Evolutionary conservation across 2,329 filamentous ascomycete genomes (phyloP), one percentile per base, ranked within the genome.

Genomic region (Stachybotrys chlorohalonatus): DNA sequence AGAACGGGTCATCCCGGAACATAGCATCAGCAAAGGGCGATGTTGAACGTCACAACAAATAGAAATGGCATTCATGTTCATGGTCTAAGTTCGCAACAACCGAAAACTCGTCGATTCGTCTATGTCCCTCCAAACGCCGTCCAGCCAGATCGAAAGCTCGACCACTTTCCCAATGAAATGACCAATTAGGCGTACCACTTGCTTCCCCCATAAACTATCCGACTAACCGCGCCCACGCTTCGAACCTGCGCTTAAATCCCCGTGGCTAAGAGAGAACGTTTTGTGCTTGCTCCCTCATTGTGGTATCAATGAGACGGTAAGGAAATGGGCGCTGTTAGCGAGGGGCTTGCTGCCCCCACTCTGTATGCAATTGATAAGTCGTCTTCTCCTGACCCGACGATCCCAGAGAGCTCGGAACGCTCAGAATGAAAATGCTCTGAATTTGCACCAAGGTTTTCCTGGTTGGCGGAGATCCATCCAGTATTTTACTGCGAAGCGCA

Each of bases 401-500:
- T 49, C 51, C 52, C 47, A 49, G 51, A 54, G 36, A 42, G 57
- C 53, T 57, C 55, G 55, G 61, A 53, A 60, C 55, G 55, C 52
- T 56, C 51, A 55, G 54, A 57, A 57, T 59, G 57, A 54, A 52
- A 50, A 55, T 60, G 51, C 36, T 42, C 56, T 58, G 57, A 54
- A 56, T 55, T 47, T 62, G 53, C 56, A 54, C 57, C 54, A 39
- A 24, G 24, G 51, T 36, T 53, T 31, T 30, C 30, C 16, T 42
- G 31, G 45, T 51, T 54, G 54, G 55, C 53, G 16, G 52, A 53
- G 45, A 42, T 31, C 42, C 17, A 46, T 47, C 2, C 24, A 8
- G 16, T 53, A 62, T 48, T 73, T 83, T 92, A 94, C 82, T 94
- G 89, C 39, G 88, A 90, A 55, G 89, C 89, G 72, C 89, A 94